These are phyloP conservation scores for Adansonia digitata DNA, from an alignment of 345 rosid species.

Conservation along the genomic window DNA sequence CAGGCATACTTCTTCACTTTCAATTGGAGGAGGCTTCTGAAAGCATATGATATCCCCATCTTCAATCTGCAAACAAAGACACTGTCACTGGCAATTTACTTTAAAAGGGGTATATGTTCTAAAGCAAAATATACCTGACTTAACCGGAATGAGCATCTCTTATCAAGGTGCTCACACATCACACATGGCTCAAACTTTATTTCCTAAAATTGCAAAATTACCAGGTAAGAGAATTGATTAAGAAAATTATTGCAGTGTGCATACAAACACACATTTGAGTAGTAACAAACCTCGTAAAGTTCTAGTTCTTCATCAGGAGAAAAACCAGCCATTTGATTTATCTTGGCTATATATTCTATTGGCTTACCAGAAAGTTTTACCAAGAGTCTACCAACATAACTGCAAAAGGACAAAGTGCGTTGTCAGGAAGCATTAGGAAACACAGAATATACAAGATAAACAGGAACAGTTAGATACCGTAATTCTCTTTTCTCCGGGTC, in stretches of 20 bases:
- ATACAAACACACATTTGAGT: background rate
- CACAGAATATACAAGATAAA: background rate
- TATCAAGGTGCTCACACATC: conserved; percentile 90
- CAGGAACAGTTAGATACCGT: conserved; percentile 41
- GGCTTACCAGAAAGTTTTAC: conserved; percentile 81
- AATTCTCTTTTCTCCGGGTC: conserved; percentile 73
- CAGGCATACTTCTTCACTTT: conserved; percentile 45
- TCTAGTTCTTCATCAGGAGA: conserved; percentile 80
- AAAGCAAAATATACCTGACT: conserved; percentile 55
- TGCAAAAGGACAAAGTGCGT: conserved; percentile 23
- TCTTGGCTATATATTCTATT: conserved; percentile 58
- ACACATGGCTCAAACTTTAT: conserved; percentile 89
- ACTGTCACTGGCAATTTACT: conserved; percentile 2
- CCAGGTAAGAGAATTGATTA: conserved; percentile 5
- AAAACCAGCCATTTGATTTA: conserved; percentile 92
- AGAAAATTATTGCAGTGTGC: background rate
- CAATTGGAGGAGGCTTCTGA: conserved; percentile 58
- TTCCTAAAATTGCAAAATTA: conserved; percentile 48
- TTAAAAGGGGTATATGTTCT: background rate
- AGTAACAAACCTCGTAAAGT: conserved; percentile 70
- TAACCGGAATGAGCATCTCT: conserved; percentile 53
- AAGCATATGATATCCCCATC: conserved; percentile 97
- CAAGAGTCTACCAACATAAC: conserved; percentile 81
- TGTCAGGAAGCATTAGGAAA: conserved; percentile 13
- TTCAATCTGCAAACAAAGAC: conserved; percentile 54